Percentiles rank a stretch among this genome's conserved stretches.
phyloP scores from a whole-genome alignment of 2,329 filamentous ascomycete genomes.

The Paecilomyces formosus region DNA sequence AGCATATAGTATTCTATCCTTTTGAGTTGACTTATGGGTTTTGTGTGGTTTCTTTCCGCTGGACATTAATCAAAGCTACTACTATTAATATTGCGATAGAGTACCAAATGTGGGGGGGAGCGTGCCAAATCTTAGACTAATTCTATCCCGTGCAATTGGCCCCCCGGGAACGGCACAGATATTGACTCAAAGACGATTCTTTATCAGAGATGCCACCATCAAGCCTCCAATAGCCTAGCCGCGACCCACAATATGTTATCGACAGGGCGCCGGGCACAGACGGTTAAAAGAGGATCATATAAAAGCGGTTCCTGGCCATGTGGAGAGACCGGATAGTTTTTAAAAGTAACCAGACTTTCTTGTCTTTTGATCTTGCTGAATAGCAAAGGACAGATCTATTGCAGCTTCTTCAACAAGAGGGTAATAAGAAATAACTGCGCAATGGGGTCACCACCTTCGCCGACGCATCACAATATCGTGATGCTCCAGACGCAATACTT shows the following conservation, averaged over 20 bases:
- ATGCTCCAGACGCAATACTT: conserved; percentile 40
- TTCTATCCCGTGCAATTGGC: neutral
- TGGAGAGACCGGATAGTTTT: neutral
- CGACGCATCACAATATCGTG: conserved; percentile 39
- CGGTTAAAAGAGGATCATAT: neutral
- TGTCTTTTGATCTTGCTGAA: neutral
- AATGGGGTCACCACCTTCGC: conserved; percentile 11
- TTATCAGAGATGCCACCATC: neutral
- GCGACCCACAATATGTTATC: conserved; percentile 2
- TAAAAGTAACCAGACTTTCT: too few species aligned
- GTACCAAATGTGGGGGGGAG: too few species aligned
- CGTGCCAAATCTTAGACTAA: neutral
- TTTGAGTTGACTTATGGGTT: neutral
- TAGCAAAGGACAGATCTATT: neutral
- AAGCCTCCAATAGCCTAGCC: neutral
- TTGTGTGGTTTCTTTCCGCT: too few species aligned
- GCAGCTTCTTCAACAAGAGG: neutral
- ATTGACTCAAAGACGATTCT: neutral
- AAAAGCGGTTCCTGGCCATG: neutral
- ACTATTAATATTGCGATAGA: too few species aligned
- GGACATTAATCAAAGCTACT: too few species aligned
- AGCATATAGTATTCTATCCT: too few species aligned
- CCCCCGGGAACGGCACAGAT: neutral
- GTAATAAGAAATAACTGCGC: neutral
- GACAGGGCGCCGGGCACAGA: neutral